A percentile compares a stretch with the other conserved stretches of the same genome.
Conservation (phyloP, 2,329 filamentous ascomycete species). For the Arthrobotrys entomopaga region DNA sequence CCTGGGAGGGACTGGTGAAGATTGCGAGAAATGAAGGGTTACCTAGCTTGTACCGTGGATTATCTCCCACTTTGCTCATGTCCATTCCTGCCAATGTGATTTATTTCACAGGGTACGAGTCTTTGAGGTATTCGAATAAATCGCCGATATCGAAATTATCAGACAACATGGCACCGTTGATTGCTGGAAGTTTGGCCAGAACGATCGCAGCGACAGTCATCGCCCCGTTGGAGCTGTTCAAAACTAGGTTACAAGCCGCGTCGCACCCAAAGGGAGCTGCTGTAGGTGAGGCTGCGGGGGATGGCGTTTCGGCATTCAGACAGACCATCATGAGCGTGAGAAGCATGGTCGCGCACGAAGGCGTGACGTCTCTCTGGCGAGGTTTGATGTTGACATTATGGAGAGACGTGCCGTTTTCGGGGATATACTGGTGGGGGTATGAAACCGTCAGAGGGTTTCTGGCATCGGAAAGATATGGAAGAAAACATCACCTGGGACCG, state of each 20-base stretch:
- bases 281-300: conserved; percentile 55
- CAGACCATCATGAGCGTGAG: conserved; percentile 80
- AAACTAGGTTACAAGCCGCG: conserved; percentile 86
- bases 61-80: conserved; percentile 96
- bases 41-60: conserved; percentile 85
- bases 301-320: conserved; percentile 74
- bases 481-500: conserved; percentile 40
- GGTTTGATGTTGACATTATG: conserved; percentile 90
- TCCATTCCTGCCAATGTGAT: conserved; percentile 95
- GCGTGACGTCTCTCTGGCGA: conserved; percentile 86
- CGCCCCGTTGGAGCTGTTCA: conserved; percentile 91
- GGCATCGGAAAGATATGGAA: conserved; percentile 43
- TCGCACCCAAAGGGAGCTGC: conserved; percentile 60
- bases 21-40: conserved; percentile 93
- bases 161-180: conserved; percentile 80
- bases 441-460: conserved; percentile 75
- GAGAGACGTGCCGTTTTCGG: conserved; percentile 97
- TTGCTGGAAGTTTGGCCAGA: conserved; percentile 81
- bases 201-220: conserved; percentile 83
- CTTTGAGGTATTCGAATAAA: conserved; percentile 77
- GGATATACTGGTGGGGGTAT: conserved; percentile 98
- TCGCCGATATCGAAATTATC: conserved; percentile 77
- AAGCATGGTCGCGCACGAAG: conserved; percentile 80
- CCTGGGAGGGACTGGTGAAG: conserved; percentile 89
- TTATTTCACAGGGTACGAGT: conserved; percentile 98